A percentile compares a stretch with the other conserved stretches of the same genome.
These are phyloP conservation scores for Forsythia suspensa DNA, from an alignment of 257 asterid genomes.

Conservation along the genomic window DNA sequence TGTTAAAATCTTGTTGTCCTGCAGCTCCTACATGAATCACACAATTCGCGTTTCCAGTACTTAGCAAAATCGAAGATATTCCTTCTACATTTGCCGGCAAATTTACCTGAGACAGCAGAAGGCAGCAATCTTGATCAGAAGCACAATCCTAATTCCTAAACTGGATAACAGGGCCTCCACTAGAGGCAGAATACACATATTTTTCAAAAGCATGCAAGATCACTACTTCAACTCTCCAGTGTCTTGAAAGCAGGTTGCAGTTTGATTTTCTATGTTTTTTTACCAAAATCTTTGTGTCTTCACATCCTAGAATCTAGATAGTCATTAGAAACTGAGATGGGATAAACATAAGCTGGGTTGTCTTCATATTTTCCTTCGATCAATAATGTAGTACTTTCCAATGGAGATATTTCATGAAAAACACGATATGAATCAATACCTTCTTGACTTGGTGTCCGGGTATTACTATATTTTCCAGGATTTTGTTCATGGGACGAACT, in stretches of 20 bases:
- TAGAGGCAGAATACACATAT: too few species aligned
- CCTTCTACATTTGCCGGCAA: constrained; percentile 33
- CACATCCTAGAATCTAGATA: background rate
- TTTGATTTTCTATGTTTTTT: too few species aligned
- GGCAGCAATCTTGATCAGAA: background rate
- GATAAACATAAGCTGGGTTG: background rate
- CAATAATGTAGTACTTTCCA: background rate
- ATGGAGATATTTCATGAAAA: background rate
- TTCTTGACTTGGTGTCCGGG: constrained; percentile 39
- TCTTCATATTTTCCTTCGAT: background rate
- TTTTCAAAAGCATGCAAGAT: too few species aligned
- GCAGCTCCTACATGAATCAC: constrained; percentile 31
- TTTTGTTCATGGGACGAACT: constrained; percentile 22
- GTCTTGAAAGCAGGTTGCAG: too few species aligned
- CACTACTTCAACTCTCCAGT: too few species aligned
- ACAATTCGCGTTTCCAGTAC: constrained; percentile 37
- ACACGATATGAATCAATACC: constrained; percentile 33
- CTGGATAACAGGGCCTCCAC: too few species aligned
- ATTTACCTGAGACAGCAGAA: constrained; percentile 40
- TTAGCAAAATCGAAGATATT: constrained; percentile 37
- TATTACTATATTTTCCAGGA: constrained; percentile 20
- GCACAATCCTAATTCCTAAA: too few species aligned
- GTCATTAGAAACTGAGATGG: background rate
- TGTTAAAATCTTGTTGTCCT: constrained; percentile 26
- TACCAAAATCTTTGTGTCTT: too few species aligned